Conservation (phyloP, 2,329 filamentous ascomycete species). For the Claviceps quebecensis region DNA sequence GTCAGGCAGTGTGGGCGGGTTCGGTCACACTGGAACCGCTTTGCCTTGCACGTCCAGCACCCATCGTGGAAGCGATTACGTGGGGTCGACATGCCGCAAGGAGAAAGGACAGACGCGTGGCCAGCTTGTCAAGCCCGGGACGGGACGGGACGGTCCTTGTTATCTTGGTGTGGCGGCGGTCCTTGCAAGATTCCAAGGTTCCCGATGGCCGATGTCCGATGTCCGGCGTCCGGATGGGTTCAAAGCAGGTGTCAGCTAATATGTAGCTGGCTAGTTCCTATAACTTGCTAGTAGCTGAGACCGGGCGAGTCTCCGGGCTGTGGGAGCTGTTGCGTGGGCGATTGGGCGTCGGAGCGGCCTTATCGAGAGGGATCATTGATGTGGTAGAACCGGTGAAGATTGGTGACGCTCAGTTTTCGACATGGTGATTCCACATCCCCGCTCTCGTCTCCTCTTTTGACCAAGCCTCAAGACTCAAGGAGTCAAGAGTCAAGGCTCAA, state of each 20-base stretch:
- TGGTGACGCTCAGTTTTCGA: neutral
- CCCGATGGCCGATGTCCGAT: too few relatives aligned
- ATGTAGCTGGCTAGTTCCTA: neutral
- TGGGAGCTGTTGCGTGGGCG: neutral
- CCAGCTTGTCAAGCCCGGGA: neutral
- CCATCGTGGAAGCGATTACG: slow-evolving; percentile 4
- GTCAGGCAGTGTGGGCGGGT: slow-evolving; percentile 1
- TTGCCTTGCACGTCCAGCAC: slow-evolving; percentile 4
- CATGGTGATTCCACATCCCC: neutral
- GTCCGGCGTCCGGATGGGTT: too few relatives aligned
- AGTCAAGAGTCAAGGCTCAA: too few relatives aligned
- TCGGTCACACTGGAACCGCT: slow-evolving; percentile 2
- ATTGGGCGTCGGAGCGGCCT: neutral
- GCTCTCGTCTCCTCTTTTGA: neutral
- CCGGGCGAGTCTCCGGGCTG: neutral
- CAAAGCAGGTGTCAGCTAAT: neutral
- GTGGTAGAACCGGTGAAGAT: neutral
- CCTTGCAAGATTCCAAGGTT: too few relatives aligned
- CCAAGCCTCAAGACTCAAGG: neutral
- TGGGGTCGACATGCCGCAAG: slow-evolving; percentile 2
- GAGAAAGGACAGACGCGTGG: neutral
- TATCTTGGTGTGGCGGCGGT: too few relatives aligned
- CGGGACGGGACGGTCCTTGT: neutral
- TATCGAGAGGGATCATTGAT: neutral
- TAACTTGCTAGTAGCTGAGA: neutral